Evolutionary conservation across 2,329 filamentous ascomycete genomes (phyloP).

Genomic region (Phialocephala sp.): DNA sequence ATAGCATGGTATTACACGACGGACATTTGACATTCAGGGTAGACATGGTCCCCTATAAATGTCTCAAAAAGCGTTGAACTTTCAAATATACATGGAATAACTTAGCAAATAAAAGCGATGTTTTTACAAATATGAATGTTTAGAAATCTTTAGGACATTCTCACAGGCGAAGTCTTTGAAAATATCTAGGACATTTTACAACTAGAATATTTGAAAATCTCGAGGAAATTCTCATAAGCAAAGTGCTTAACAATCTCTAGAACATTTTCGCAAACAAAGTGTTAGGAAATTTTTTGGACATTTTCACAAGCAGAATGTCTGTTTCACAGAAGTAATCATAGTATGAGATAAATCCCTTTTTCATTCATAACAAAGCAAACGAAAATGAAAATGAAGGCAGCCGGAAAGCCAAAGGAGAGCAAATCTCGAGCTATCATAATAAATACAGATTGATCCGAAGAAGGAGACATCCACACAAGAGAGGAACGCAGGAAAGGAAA

Average conservation of each 20-base stretch:
- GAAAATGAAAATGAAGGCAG: conserved; percentile 14
- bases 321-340: not conserved
- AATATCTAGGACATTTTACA: not conserved
- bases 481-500: conserved; percentile 21
- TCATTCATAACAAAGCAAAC: conserved; percentile 39
- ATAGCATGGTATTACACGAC: not conserved
- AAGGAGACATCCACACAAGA: conserved; percentile 29
- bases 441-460: conserved; percentile 41
- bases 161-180: not conserved
- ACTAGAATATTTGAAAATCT: too few relatives aligned
- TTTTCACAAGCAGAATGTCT: not conserved
- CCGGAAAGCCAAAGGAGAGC: conserved; percentile 36
- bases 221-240: too few relatives aligned
- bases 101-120: not conserved
- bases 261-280: too few relatives aligned
- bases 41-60: not conserved
- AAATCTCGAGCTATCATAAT: conserved; percentile 42
- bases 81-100: not conserved
- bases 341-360: conserved; percentile 36
- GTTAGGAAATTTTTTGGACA: too few relatives aligned
- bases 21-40: not conserved
- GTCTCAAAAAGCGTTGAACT: not conserved
- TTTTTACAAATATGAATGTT: not conserved
- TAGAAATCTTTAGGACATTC: not conserved
- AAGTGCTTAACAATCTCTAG: too few relatives aligned